Evolutionary conservation across 306 rosid genomes (phyloP).

Genomic region (Trifolium pratense): DNA sequence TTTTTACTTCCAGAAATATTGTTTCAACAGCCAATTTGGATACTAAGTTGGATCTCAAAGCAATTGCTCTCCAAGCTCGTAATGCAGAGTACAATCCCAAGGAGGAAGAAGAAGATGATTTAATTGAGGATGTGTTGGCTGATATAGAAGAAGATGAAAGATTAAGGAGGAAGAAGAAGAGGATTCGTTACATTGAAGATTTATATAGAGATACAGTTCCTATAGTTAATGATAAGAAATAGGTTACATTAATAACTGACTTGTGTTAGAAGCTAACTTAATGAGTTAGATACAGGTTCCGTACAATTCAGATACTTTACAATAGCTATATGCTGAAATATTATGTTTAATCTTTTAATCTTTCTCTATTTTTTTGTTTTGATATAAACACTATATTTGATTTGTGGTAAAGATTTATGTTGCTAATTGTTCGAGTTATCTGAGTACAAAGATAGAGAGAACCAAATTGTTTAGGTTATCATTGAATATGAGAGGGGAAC

Average conservation of each 20-base stretch:
- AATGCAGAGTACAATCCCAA: too few species aligned
- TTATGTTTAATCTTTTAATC: too few species aligned
- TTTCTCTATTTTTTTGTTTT: too few species aligned
- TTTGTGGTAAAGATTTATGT: too few species aligned
- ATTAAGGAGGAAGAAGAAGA: constrained; percentile 25
- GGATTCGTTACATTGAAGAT: constrained; percentile 37
- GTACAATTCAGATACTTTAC: neutral
- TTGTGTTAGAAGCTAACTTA: constrained; percentile 24
- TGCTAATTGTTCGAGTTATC: neutral
- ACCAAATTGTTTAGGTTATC: neutral
- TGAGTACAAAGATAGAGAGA: neutral
- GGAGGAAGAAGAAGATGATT: too few species aligned
- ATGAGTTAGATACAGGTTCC: neutral
- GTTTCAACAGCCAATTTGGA: too few species aligned
- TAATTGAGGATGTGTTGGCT: constrained; percentile 21
- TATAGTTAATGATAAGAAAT: neutral
- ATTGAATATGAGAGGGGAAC: neutral
- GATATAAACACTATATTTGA: neutral
- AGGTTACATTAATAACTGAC: constrained; percentile 12
- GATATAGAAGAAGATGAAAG: constrained; percentile 40
- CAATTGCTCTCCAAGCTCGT: too few species aligned
- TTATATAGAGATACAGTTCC: constrained; percentile 32
- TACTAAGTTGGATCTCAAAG: too few species aligned
- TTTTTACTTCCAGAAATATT: too few species aligned
- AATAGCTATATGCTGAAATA: neutral